Percentiles rank a stretch among this genome's conserved stretches.
Conservation (phyloP, 176 grass and related monocot genomes). For the Luzula sylvatica region DNA sequence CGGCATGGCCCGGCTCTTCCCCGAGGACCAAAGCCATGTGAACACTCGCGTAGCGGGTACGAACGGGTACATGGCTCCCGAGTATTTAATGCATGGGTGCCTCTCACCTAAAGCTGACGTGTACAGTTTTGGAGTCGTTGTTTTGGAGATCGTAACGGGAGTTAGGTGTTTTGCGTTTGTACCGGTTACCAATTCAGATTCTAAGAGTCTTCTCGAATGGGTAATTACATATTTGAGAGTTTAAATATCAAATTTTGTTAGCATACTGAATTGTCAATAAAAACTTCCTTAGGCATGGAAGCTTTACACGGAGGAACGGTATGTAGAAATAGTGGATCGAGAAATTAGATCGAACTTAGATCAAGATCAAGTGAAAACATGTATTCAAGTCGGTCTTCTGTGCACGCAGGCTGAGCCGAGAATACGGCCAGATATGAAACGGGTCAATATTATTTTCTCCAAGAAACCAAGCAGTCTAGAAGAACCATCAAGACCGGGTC, state of each 20-base stretch:
- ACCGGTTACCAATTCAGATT: conserved; percentile 12
- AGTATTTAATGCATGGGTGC: conserved; percentile 34
- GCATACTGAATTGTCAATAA: too few species aligned
- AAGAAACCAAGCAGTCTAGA: conserved; percentile 23
- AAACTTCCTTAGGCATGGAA: conserved; percentile 35
- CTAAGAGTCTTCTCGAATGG: conserved; percentile 33
- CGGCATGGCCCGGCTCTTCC: conserved; percentile 29
- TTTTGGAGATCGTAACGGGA: conserved; percentile 30
- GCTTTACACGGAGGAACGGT: conserved; percentile 22
- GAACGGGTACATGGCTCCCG: conserved; percentile 36
- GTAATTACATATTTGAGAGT: conserved; percentile 4
- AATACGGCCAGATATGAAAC: conserved; percentile 33
- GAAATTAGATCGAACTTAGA: conserved; percentile 17
- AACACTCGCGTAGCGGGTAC: conserved; percentile 34
- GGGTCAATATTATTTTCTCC: conserved; percentile 18
- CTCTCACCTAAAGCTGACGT: conserved; percentile 42
- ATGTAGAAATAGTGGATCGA: conserved; percentile 27
- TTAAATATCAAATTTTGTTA: background rate
- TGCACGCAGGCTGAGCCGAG: conserved; percentile 30
- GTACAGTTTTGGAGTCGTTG: conserved; percentile 36
- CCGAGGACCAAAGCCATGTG: conserved; percentile 25
- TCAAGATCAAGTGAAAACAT: conserved; percentile 26
- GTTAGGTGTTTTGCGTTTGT: conserved; percentile 8
- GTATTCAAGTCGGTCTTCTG: conserved; percentile 33
- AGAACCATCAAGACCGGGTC: conserved; percentile 29